Base-by-base conservation (phyloP, 345 rosid species). In the Salix brachista region DNA sequence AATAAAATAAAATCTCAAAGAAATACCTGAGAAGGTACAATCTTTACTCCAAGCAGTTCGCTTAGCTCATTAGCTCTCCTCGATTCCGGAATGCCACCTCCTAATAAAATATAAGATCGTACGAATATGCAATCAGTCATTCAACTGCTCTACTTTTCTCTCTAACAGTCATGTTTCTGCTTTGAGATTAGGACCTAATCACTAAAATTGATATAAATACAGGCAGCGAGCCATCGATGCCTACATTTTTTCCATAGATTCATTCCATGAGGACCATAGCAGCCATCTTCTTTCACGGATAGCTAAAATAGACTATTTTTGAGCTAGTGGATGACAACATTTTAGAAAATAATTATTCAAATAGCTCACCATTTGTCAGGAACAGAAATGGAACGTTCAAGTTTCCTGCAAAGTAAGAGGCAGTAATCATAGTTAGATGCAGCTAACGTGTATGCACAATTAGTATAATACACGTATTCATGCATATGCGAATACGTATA, bases 41-140 rank as follows among this genome's bases (percentile, higher is more conserved):
- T 88, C 69, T 83, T 79, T 19, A 88, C 84, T 4, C 85, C 84
- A 39, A 88, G 71, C 69, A 84, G 78, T 64, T 87, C 80, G 81
- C 80, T 85, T 42, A 85, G 77, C 75, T 85, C 84, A 48, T 75
- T 32, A 13, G 87, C 86, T 77, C 87, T 77, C 81, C 77, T 85
- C 9, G 86, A 77, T 77, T 87, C 85, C 2, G 85, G 90, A 50
- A 81, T 23, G 21, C 88, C 90, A 19, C 90, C 88, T n/a, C 90
- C 88, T 87, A 75, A 72, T 67, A 54, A 71, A 76, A 76, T 32
- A 37, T 2, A 76, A 37, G 11, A 66, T 58, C 23, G 36, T 1
- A 19, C 74, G 10, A 6, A 64, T 17, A 65, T 18, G 37, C 2
- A 13, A 41, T 62, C 44, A 70, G 26, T 71, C 61, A 50, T 12